Evolutionary conservation across 768 basidiomycete genomes (phyloP), one percentile per base, ranked within the genome.

Genomic region (Hemileccinum impolitum): DNA sequence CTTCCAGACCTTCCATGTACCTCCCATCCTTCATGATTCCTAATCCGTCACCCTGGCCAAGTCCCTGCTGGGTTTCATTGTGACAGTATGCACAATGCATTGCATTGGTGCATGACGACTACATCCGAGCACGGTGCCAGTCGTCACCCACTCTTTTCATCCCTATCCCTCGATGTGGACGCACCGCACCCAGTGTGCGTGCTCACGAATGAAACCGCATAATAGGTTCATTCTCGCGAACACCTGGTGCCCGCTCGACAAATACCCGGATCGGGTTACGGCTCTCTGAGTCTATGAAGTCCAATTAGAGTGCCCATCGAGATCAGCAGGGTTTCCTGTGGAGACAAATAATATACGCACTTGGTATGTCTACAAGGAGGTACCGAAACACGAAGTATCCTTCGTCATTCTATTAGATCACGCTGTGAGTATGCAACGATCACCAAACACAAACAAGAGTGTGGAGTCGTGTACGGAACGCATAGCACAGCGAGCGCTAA

Each of bases 371-470:
- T 36, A 91, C 75, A 38, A 90, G 73, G 42, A 91, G 73, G 65
- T 90, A 90, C 43, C 84, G 77, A 66, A 86, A 86, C 49, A 84
- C 78, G 62, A 87, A 92, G 61, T 85, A 82, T 8, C 88, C 89
- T 44, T 85, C 78, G 42, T 79, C 78, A 54, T 89, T 85, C 88
- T 90, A 61, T 39, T 26, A 47, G 36, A 46, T 47, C 45, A 54
- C 18, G 44, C 39, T 30, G 45, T 56, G 48, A 51, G 45, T 36
- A 52, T 45, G 19, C 41, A 39, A 51, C 28, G 17, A 45, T 21
- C 43, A 44, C 25, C 45, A 47, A 39, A n/a, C 19, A 23, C 6
- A 28, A 50, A 47, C 39, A 48, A 14, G 39, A 51, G 44, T 32
- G 39, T 17, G 14, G 28, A 40, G 50, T 12, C 38, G 34, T 37